Conservation (phyloP, 1,284 basidiomycete species). For the Ceratobasidium papillatum region DNA sequence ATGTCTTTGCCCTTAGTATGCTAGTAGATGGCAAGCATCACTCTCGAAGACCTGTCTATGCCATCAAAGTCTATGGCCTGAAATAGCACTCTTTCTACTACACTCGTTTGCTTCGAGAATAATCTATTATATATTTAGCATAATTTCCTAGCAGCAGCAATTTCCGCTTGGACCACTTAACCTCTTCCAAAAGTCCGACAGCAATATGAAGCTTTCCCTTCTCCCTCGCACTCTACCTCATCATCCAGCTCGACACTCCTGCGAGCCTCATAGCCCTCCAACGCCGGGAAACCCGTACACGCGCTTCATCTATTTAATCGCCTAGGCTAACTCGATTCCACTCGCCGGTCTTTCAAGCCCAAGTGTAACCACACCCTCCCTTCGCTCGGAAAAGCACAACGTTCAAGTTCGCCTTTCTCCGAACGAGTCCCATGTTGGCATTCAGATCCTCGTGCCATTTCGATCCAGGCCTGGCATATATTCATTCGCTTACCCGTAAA, state of each 20-base stretch:
- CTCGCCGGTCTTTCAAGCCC: slow-evolving; percentile 45
- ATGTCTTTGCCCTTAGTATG: neutral
- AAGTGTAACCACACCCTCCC: slow-evolving; percentile 45
- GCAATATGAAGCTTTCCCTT: slow-evolving; percentile 49
- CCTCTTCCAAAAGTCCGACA: slow-evolving; percentile 45
- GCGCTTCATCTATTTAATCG: slow-evolving; percentile 54
- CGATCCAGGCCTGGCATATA: slow-evolving; percentile 47
- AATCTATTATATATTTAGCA: too few relatives aligned
- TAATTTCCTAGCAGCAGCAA: too few relatives aligned
- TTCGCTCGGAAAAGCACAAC: slow-evolving; percentile 57
- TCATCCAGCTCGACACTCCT: slow-evolving; percentile 59
- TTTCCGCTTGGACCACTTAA: slow-evolving; percentile 42
- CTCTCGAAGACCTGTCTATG: neutral
- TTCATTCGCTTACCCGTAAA: slow-evolving; percentile 53
- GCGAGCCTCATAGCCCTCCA: slow-evolving; percentile 56
- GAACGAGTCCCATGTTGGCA: slow-evolving; percentile 46
- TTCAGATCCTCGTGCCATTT: slow-evolving; percentile 53
- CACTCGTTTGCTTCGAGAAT: too few relatives aligned
- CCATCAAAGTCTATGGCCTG: too few relatives aligned
- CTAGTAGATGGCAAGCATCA: neutral
- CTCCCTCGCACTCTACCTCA: slow-evolving; percentile 49
- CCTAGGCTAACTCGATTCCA: slow-evolving; percentile 47
- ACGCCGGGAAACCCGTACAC: slow-evolving; percentile 56
- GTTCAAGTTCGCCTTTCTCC: slow-evolving; percentile 50
- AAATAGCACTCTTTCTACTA: too few relatives aligned